Base-by-base conservation (phyloP, 805 yeast genomes). In the Wickerhamiella domercqiae region DNA sequence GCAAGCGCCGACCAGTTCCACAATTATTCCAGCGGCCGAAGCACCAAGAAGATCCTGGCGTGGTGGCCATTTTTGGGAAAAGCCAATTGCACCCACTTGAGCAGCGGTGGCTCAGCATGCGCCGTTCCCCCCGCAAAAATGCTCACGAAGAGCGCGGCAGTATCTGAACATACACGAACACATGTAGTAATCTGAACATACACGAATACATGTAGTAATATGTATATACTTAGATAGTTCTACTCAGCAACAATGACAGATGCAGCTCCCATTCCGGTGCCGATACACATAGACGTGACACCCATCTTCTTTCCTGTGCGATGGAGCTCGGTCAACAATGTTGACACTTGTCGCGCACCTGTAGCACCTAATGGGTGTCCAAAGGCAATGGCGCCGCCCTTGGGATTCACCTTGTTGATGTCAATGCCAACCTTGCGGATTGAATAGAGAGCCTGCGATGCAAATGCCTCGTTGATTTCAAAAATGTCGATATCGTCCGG, bases 261-360 rank as follows among this genome's bases (percentile, higher is more conserved):
- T 34, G 97, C 97, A 24, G 96, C 95, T 47, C 97, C 97, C 93
- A 86, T 87, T 50, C 97, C 97, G 25, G 96, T 83, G 52, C 97
- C 97, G 47, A 87, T 76, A 66, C 97, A 87, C 97, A 87, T 87
- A 46, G 93, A 78, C 9, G 93, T 80, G 37, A 87, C 76, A 47
- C 97, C 97, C 46, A 84, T 62, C 55, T 60, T 59, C 63, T 84
- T 75, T 43, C 87, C 93, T 20, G 70, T 56, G 35, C 59, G 50
- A 57, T 76, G 62, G 52, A 86, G 68, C 63, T 83, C 87, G 51
- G 86, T 70, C 56, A 87, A 60, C 43, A 87, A 60, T 3, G 97
- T 87, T 32, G 96, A 86, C 37, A 82, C 69, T 63, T 86, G 95
- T 60, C 97, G 76, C 9, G 95, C 84, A 55, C 93, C 93, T 16